These are phyloP conservation scores for Hyparrhenia diplandra DNA, from an alignment of 176 grass and related monocot genomes.

Conservation along the genomic window DNA sequence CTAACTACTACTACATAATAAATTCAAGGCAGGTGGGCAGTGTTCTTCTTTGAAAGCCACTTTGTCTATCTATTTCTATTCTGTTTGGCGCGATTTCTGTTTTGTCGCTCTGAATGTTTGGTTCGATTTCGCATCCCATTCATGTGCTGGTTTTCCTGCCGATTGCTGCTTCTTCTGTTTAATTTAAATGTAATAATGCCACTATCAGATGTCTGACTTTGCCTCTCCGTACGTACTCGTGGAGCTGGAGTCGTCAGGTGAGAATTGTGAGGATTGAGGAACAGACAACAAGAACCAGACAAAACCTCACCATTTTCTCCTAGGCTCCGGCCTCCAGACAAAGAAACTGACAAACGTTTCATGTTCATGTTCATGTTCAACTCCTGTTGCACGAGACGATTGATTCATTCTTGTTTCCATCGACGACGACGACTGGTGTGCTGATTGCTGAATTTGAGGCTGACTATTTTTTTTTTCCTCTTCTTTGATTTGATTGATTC, in stretches of 20 bases:
- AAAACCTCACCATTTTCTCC: not conserved
- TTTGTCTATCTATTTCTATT: not conserved
- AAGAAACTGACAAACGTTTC: not conserved
- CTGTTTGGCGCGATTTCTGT: not conserved
- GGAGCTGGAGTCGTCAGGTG: not conserved
- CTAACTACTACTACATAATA: too few species aligned
- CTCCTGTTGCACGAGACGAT: not conserved
- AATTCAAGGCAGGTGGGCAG: not conserved
- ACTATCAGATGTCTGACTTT: constrained; percentile 13
- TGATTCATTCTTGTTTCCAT: constrained; percentile 1
- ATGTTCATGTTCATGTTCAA: not conserved
- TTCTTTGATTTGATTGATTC: not conserved
- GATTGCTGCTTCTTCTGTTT: too few species aligned
- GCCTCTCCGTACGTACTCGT: constrained; percentile 19
- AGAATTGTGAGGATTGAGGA: too few species aligned
- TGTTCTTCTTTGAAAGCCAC: not conserved
- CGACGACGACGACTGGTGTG: not conserved
- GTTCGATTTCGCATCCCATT: constrained; percentile 1
- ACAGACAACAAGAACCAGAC: constrained; percentile 41
- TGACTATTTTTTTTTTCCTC: not conserved
- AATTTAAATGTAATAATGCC: not conserved
- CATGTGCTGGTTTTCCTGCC: not conserved
- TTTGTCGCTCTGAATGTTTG: not conserved
- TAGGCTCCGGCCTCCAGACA: not conserved
- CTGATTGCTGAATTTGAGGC: not conserved